Evolutionary conservation across 805 yeast genomes (phyloP).

Genomic region (Kluyveromyces wickerhamii): DNA sequence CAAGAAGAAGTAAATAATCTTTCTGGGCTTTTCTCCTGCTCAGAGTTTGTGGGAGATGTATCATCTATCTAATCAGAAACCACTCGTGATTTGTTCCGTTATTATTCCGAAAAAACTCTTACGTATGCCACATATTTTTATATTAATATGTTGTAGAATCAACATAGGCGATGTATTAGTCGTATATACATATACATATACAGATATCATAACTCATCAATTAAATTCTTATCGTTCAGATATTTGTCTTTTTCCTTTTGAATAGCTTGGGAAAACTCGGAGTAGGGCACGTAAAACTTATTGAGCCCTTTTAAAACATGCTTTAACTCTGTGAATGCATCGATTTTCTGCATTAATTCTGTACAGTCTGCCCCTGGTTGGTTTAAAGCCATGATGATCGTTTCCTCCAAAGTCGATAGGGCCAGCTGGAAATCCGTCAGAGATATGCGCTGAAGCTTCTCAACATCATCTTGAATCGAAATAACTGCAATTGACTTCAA

Average conservation of each 20-base stretch:
- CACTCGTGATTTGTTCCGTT: too few species aligned
- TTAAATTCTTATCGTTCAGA: slow-evolving; percentile 23
- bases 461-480: slow-evolving; percentile 12
- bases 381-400: slow-evolving; percentile 36
- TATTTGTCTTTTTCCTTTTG: slow-evolving; percentile 31
- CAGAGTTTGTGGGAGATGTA: too few species aligned
- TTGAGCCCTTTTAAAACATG: slow-evolving; percentile 48
- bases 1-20: not conserved
- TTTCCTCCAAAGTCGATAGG: slow-evolving; percentile 37
- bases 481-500: slow-evolving; percentile 34
- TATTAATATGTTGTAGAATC: too few species aligned
- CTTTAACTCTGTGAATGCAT: slow-evolving; percentile 39
- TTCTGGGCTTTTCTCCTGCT: not conserved
- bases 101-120: too few species aligned
- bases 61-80: too few species aligned
- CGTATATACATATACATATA: too few species aligned
- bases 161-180: too few species aligned
- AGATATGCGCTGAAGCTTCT: slow-evolving; percentile 21
- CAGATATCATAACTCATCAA: slow-evolving; percentile 12
- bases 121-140: too few species aligned
- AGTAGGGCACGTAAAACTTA: slow-evolving; percentile 42
- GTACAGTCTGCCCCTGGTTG: slow-evolving; percentile 13
- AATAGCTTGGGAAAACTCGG: slow-evolving; percentile 40
- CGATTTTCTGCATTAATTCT: slow-evolving; percentile 36
- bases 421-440: slow-evolving; percentile 32